Evolutionary conservation across 345 rosid genomes (phyloP).

Genomic region (Sisymbrium irio): DNA sequence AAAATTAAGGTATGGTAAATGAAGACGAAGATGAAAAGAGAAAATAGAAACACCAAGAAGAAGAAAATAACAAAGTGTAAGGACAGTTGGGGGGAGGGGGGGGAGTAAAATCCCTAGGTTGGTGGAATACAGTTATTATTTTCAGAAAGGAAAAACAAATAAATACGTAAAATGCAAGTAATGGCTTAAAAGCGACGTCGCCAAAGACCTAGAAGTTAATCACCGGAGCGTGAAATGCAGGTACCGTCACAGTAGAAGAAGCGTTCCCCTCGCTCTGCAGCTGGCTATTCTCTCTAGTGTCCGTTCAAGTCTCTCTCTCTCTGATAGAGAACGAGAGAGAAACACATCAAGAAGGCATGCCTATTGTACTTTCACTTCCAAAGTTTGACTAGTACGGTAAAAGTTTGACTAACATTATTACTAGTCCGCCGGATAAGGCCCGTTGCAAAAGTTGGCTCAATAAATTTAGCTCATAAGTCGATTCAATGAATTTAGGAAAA

Average conservation of each 20-base stretch:
- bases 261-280: background rate
- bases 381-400: background rate
- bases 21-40: background rate
- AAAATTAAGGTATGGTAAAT: background rate
- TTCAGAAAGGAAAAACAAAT: background rate
- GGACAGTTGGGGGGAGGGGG: background rate
- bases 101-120: background rate
- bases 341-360: background rate
- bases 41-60: too few species aligned
- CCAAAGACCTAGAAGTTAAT: background rate
- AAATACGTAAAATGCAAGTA: background rate
- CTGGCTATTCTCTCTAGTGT: background rate
- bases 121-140: background rate
- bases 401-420: background rate
- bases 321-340: background rate
- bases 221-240: constrained; percentile 1
- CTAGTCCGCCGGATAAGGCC: background rate
- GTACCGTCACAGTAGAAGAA: background rate
- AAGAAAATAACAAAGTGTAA: background rate
- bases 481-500: background rate
- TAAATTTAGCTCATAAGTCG: background rate
- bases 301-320: background rate
- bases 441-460: background rate
- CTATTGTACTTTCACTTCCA: background rate
- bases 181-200: background rate